Evolutionary conservation across 2,329 filamentous ascomycete species (phyloP).

Genomic region (Fusarium phyllophilum): DNA sequence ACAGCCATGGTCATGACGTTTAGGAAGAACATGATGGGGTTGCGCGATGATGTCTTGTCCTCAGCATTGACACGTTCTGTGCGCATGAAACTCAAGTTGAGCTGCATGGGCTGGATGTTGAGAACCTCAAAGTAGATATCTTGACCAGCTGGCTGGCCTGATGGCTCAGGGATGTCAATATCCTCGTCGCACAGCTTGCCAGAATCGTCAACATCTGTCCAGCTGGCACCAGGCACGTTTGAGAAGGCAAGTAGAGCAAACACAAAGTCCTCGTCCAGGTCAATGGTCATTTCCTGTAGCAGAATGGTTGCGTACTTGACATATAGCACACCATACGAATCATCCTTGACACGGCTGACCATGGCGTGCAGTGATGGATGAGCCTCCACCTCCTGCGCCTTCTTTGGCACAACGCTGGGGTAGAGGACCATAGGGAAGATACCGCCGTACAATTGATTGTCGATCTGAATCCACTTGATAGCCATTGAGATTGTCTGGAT

Average conservation of each 20-base stretch:
- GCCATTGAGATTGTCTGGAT: conserved; percentile 92
- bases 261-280: conserved; percentile 98
- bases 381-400: conserved; percentile 93
- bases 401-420: conserved; percentile 97
- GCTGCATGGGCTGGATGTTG: conserved; percentile 97
- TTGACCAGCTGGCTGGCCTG: conserved; percentile 82
- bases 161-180: conserved; percentile 91
- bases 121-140: conserved; percentile 98
- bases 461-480: conserved; percentile 98
- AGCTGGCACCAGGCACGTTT: conserved; percentile 89
- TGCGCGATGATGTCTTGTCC: conserved; percentile 88
- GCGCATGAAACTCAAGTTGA: conserved; percentile 95
- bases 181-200: conserved; percentile 89
- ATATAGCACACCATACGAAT: conserved; percentile 96
- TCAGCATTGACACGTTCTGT: conserved; percentile 97
- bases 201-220: conserved; percentile 74
- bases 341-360: conserved; percentile 95
- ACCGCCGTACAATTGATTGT: conserved; percentile 97
- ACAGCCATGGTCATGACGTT: conserved; percentile 99
- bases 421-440: conserved; percentile 98
- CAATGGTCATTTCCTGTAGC: conserved; percentile 96
- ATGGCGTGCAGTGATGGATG: conserved; percentile 94
- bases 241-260: conserved; percentile 95
- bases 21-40: conserved; percentile 98
- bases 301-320: conserved; percentile 97